Base-by-base conservation (phyloP, 2,329 filamentous ascomycete species). In the Trichoderma citrinoviride region DNA sequence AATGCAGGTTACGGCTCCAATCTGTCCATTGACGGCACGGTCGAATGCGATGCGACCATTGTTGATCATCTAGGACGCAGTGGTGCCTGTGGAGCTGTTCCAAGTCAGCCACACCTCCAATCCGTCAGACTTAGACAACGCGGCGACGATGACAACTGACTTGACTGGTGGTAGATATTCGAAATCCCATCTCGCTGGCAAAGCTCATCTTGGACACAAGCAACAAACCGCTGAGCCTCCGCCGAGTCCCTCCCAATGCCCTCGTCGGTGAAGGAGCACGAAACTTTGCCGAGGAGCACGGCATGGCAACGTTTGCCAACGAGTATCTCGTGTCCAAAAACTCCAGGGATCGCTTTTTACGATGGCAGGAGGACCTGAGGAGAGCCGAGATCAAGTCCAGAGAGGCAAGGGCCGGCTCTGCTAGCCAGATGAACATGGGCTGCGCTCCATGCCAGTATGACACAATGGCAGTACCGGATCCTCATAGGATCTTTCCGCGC, bases 1-100 rank as follows among this genome's bases (percentile, higher is more conserved):
- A 99, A 99, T 75, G 91, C 94, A 43, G 95, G 95, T 0, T 98
- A 91, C 74, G 95, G 96, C 53, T 99, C 95, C 78, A 99, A 99
- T 72, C 81, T 99, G 25, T 89, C 92, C 50, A 91, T 96, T 68
- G 90, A 97, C 70, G 95, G 95, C 1, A 86, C 88, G 1, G 95
- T 98, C 14, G 95, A 99, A 76, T 96, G 93, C 71, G 95, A 99
- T 80, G 95, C 95, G 63, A 93, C 92, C 0, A 86, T 99, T 61
- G 90, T 99, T 46, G 93, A 99, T 73, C 91, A 98, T 74, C 81
- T 89, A 57, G 95, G 96, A 47, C 88, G 93, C 68, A 98, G 94
- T 75, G 95, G 95, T 70, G 95, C 93, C 47, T 96, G 92, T 69
- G 96, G 95, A 69, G 94, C 95, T 49, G 92, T 95, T 49, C 86